Conservation (phyloP, 2,329 filamentous ascomycete genomes). For the Colletotrichum chrysophilum region DNA sequence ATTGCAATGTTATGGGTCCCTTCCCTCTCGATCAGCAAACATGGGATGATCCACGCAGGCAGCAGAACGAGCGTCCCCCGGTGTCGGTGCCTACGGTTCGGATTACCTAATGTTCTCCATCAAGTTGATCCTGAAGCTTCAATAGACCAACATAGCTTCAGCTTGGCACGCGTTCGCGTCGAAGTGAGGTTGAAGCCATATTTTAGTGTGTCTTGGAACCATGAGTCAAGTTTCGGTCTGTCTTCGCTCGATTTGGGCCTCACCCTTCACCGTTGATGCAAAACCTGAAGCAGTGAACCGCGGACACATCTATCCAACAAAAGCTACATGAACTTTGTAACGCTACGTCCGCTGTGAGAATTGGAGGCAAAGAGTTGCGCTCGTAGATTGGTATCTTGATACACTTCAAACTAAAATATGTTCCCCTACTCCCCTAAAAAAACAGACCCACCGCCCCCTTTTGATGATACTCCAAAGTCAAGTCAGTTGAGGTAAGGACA, state of each 20-base stretch:
- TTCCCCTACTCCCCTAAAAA: background rate
- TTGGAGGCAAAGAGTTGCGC: background rate
- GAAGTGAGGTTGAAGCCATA: background rate
- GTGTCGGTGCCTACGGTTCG: background rate
- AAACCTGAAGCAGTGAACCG: rapidly evolving
- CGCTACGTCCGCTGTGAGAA: background rate
- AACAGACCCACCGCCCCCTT: background rate
- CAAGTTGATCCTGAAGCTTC: background rate
- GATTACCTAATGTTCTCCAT: background rate
- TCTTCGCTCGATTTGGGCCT: background rate
- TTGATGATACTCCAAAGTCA: background rate
- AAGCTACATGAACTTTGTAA: rapidly evolving
- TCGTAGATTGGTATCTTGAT: conserved; percentile 15
- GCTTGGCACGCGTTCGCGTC: background rate
- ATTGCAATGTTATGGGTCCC: background rate
- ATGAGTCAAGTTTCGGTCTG: background rate
- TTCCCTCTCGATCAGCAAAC: background rate
- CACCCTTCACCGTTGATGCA: background rate
- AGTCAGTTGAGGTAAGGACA: background rate
- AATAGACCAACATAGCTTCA: background rate
- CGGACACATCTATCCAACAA: background rate
- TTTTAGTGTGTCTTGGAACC: background rate
- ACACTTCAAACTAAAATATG: background rate
- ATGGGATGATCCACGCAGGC: background rate
- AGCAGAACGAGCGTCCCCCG: background rate